These are phyloP conservation scores for Thinopyrum elongatum DNA, from an alignment of 176 grass and related monocot species.

Conservation along the genomic window DNA sequence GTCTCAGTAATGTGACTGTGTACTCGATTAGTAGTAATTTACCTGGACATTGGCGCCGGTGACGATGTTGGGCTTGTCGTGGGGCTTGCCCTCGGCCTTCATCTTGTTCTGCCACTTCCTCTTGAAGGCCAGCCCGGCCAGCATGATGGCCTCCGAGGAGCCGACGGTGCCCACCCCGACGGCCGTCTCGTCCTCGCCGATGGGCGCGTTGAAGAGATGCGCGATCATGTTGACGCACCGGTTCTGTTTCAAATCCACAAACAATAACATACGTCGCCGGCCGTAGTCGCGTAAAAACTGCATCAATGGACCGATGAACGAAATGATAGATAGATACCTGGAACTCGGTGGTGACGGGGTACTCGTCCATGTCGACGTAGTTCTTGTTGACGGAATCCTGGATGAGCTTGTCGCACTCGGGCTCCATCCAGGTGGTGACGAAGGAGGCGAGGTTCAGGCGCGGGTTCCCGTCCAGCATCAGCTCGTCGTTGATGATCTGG, in stretches of 20 bases:
- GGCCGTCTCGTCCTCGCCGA: slow-evolving; percentile 73
- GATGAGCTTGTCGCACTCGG: slow-evolving; percentile 94
- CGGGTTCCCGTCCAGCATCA: slow-evolving; percentile 95
- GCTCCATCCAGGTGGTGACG: slow-evolving; percentile 98
- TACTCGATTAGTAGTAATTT: background rate
- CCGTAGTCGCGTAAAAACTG: background rate
- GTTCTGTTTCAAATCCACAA: slow-evolving; percentile 38
- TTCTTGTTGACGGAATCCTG: slow-evolving; percentile 80
- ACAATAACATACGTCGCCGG: too few species aligned
- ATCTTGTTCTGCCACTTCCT: slow-evolving; percentile 74
- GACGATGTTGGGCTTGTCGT: slow-evolving; percentile 78
- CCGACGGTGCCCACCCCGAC: slow-evolving; percentile 67
- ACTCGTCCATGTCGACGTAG: slow-evolving; percentile 99
- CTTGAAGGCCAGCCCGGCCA: slow-evolving; percentile 75
- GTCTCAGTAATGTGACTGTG: background rate
- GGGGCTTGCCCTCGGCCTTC: slow-evolving; percentile 61
- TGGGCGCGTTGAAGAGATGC: slow-evolving; percentile 65
- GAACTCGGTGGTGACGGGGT: slow-evolving; percentile 96
- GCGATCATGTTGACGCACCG: slow-evolving; percentile 83
- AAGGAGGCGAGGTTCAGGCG: slow-evolving; percentile 86
- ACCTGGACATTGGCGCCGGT: slow-evolving; percentile 76
- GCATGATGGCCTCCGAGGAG: slow-evolving; percentile 86
- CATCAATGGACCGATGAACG: background rate
- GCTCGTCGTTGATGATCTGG: slow-evolving; percentile 94
- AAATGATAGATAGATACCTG: slow-evolving; percentile 43